Evolutionary conservation across 768 basidiomycete genomes (phyloP).

Genomic region (Erythrobasidium yunnanense): DNA sequence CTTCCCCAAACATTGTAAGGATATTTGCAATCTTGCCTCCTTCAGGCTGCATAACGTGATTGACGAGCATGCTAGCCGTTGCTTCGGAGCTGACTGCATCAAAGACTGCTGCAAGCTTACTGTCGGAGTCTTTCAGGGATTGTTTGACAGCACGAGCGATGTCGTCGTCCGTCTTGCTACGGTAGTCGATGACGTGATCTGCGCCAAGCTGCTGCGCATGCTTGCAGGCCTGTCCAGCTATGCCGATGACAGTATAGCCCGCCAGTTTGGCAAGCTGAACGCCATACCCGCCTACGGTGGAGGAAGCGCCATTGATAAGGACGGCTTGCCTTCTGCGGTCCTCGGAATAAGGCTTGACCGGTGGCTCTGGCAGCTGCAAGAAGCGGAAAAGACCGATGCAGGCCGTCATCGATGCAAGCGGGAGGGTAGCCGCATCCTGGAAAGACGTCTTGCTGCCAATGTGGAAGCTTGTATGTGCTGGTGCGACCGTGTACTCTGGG

Average conservation of each 20-base stretch:
- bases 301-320: slow-evolving; percentile 30
- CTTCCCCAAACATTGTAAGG: too few relatives aligned
- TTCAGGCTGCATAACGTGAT: slow-evolving; percentile 11
- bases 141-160: slow-evolving; percentile 25
- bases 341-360: too few relatives aligned
- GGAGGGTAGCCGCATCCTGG: slow-evolving; percentile 36
- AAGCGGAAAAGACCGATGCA: slow-evolving; percentile 34
- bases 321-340: not conserved
- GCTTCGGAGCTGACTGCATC: slow-evolving; percentile 30
- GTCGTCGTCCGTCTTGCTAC: slow-evolving; percentile 6
- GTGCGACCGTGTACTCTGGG: slow-evolving; percentile 26
- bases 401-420: slow-evolving; percentile 37
- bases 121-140: slow-evolving; percentile 1
- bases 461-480: slow-evolving; percentile 26
- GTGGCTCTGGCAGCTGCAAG: slow-evolving; percentile 28
- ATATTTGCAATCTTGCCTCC: slow-evolving; percentile 29
- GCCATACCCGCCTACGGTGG: slow-evolving; percentile 35
- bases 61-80: slow-evolving; percentile 14
- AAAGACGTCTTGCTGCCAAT: slow-evolving; percentile 28
- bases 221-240: slow-evolving; percentile 29
- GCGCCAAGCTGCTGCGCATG: slow-evolving; percentile 31
- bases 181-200: slow-evolving; percentile 36
- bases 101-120: slow-evolving; percentile 28
- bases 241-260: slow-evolving; percentile 33
- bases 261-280: slow-evolving; percentile 36